A percentile compares a stretch with the other conserved stretches of the same genome.
These are phyloP conservation scores for Daldinia childiae DNA, from an alignment of 495 filamentous ascomycete genomes.

Conservation along the genomic window DNA sequence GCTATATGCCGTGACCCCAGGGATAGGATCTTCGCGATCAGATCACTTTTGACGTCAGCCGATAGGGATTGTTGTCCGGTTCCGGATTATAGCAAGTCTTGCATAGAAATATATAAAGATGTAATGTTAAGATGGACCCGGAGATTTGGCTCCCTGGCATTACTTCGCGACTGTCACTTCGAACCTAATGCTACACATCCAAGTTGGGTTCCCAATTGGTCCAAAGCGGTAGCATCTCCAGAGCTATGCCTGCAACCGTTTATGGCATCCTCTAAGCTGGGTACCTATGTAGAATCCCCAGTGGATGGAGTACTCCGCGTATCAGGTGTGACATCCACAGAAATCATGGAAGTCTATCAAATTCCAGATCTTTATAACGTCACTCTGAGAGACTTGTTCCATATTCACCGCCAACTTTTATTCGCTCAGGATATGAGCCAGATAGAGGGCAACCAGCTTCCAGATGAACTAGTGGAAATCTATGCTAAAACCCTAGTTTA, in stretches of 20 bases:
- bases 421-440: not conserved
- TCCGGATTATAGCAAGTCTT: not conserved
- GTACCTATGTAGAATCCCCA: not conserved
- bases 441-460: not conserved
- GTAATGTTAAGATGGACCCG: not conserved
- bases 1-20: constrained; percentile 1
- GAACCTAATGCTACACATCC: not conserved
- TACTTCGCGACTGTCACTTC: constrained; percentile 1
- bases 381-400: not conserved
- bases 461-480: not conserved
- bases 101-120: not conserved
- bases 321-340: not conserved
- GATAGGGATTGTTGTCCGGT: not conserved
- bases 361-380: not conserved
- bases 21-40: constrained; percentile 1
- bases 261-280: not conserved
- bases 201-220: constrained; percentile 6
- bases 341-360: not conserved
- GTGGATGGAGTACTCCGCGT: not conserved
- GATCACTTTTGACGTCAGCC: not conserved
- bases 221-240: not conserved
- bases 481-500: not conserved
- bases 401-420: not conserved
- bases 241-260: not conserved
- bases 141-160: not conserved